Base-by-base conservation (phyloP, 1,284 basidiomycete genomes). In the Trichosporon inkin region DNA sequence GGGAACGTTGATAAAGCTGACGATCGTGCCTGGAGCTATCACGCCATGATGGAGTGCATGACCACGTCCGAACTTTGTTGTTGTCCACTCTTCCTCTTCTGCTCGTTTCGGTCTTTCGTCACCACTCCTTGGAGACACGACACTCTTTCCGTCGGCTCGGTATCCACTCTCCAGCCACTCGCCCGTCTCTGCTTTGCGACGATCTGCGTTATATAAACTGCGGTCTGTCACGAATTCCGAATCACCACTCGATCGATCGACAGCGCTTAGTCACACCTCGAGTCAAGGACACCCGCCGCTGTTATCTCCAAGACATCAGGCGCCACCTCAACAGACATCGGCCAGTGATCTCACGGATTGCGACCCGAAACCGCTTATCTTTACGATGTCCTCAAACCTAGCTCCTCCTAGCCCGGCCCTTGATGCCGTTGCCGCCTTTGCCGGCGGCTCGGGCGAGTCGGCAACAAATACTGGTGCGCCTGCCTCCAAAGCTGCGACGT, bases 41-140 rank as follows among this genome's bases (percentile, higher is more conserved):
- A 49, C 44, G 44, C 44, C 44, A 49, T 49, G 44, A 16, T 49
- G 44, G 44, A 49, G 44, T 41, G 20, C 19, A 32, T 52, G 16
- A 19, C 49, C 49, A 34, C n/a, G 10, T 20, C 49, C 32, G 35
- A 52, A 52, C 28, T 22, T 53, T 53, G 35, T 22, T 39, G 19
- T 53, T 39, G 35, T 24, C n/a, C 52, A 49, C 44, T 49, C 24
- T n/a, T 14, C 20, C 20, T 28, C 17, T 28, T 37, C 20, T 32
- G 17, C 52, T 53, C 52, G 17, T 55, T 20, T 6, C 16, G 54
- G 22, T 55, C 54, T 37, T 55, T 40, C 38, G 28, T 55, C 54
- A 55, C 54, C 38, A 17, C 28, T n/a, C 54, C 32, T 38, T 19
- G 37, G 22, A 19, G 37, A 37, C 54, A 39, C 28, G 24, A 39